Evolutionary conservation across 495 filamentous ascomycete species (phyloP).

Genomic region (Oidiodendron maius): DNA sequence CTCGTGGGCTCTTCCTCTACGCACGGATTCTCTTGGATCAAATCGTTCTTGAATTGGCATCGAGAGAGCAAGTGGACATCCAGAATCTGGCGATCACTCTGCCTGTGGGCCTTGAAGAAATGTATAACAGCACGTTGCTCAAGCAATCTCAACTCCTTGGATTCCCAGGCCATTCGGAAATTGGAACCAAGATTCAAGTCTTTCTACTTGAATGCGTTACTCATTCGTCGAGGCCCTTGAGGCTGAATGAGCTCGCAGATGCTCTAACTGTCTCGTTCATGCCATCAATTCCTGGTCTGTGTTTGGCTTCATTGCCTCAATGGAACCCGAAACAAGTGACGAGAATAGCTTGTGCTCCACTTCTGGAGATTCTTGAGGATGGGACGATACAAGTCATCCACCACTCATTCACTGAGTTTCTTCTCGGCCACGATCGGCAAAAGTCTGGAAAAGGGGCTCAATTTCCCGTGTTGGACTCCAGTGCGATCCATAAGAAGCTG

Average conservation of each 20-base stretch:
- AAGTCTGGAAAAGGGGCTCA: no score
- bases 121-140: conserved; percentile 38
- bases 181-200: no score
- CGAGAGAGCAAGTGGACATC: conserved; percentile 14
- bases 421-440: conserved; percentile 25
- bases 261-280: conserved; percentile 36
- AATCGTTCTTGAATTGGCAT: conserved; percentile 22
- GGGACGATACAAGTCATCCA: conserved; percentile 46
- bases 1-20: conserved; percentile 37
- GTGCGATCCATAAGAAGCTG: conserved; percentile 21
- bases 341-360: conserved; percentile 35
- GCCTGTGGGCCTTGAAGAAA: conserved; percentile 32
- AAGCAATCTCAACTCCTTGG: conserved; percentile 33
- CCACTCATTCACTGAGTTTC: conserved; percentile 49
- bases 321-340: conserved; percentile 24
- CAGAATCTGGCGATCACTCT: conserved; percentile 10
- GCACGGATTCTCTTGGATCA: conserved; percentile 42
- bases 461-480: conserved; percentile 27
- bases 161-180: conserved; percentile 29
- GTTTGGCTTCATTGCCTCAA: no score
- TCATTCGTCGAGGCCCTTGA: conserved; percentile 42
- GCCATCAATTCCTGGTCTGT: no score
- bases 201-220: conserved; percentile 41
- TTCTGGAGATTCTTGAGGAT: conserved; percentile 43
- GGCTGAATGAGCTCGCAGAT: conserved; percentile 44